A percentile compares a stretch with the other conserved stretches of the same genome.
These are phyloP conservation scores for Pigoraptor vietnamica DNA, from an alignment of 78 protist genomes.

Conservation along the genomic window DNA sequence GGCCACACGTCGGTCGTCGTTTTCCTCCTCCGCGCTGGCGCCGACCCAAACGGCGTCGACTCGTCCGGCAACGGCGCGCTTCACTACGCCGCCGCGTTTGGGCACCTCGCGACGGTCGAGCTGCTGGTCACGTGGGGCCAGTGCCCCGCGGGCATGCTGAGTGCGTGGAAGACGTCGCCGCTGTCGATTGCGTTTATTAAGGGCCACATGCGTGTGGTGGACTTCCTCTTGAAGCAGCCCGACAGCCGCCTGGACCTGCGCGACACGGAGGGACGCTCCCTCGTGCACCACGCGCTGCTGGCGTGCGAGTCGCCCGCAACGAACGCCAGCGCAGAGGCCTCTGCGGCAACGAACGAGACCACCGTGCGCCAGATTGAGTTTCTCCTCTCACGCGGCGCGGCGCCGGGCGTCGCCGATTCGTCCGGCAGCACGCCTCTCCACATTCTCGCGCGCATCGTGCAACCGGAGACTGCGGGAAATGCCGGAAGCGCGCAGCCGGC, in stretches of 20 bases:
- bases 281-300: constrained; percentile 1
- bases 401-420: neutral
- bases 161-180: constrained; percentile 38
- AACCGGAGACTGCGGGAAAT: neutral
- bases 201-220: constrained; percentile 1
- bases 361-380: constrained; percentile 6
- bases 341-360: neutral
- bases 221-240: constrained; percentile 2
- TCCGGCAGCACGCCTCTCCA: neutral
- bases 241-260: constrained; percentile 11
- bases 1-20: constrained; percentile 21
- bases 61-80: constrained; percentile 25
- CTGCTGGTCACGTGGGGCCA: constrained; percentile 12
- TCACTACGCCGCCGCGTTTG: constrained; percentile 47
- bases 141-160: neutral
- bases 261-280: constrained; percentile 27
- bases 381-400: neutral
- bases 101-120: constrained; percentile 10
- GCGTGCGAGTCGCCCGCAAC: neutral
- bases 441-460: neutral
- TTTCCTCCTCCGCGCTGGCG: constrained; percentile 13
- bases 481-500: no score
- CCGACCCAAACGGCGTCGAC: constrained; percentile 22
- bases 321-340: neutral
- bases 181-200: constrained; percentile 32